These are phyloP conservation scores for Podaxis carcinomalis DNA, from an alignment of 768 basidiomycete genomes.

Conservation along the genomic window DNA sequence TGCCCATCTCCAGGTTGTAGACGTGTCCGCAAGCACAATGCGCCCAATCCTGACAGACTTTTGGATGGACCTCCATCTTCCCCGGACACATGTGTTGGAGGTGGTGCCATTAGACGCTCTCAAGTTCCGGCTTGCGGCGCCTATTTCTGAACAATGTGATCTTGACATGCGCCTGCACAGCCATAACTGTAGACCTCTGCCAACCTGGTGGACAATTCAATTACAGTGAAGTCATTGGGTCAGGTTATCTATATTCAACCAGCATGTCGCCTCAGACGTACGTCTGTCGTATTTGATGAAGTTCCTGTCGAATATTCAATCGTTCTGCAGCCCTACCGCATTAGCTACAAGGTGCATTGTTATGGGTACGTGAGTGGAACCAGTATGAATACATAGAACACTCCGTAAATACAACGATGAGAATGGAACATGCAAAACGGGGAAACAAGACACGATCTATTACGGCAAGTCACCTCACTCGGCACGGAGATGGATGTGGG, in stretches of 20 bases:
- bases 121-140: background rate
- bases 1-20: no score
- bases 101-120: background rate
- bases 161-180: background rate
- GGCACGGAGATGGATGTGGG: background rate
- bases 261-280: background rate
- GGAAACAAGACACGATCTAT: background rate
- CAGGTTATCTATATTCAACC: background rate
- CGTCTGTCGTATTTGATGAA: background rate
- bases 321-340: no score
- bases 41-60: no score
- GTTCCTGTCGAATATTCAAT: background rate
- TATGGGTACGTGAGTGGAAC: background rate
- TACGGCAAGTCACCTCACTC: background rate
- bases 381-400: background rate
- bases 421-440: background rate
- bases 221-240: background rate
- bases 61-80: no score
- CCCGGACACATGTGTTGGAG: background rate
- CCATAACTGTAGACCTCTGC: background rate
- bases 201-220: background rate
- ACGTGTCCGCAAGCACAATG: no score
- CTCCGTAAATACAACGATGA: background rate
- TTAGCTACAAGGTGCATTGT: no score
- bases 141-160: background rate